Base-by-base conservation (phyloP, 2,329 filamentous ascomycete species). In the Exophiala xenobiotica region DNA sequence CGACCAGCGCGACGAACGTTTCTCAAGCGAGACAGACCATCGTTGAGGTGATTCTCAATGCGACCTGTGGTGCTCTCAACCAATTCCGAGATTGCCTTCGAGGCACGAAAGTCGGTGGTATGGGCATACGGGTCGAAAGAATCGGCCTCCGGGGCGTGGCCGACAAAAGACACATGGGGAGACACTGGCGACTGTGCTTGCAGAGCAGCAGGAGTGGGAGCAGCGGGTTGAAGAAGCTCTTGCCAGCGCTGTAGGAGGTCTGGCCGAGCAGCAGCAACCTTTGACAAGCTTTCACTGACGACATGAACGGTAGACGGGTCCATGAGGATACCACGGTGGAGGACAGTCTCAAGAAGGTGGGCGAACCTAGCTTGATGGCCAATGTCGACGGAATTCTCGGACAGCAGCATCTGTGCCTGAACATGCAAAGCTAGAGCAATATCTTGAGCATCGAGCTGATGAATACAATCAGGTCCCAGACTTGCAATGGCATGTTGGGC, bases 1-100 rank as follows among this genome's bases (percentile, higher is more conserved):
- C 90, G 86, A 57, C 92, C 91, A 65, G 88, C 83, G 53, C 91
- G 89, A 58, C 93, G 90, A 76, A 96, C 96, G 73, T 95, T 96
- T 68, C 86, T 88, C 72, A 97, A 89, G 62, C 90, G 87, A 58
- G 78, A 79, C 56, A 97, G 74, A 27, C 90, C 89, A 59, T 96
- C 90, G 58, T 86, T 86, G 54, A 96, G 77, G 59, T 86, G 83
- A 46, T 84, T 80, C 18, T 84, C 85, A 60, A 85, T 83, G 53
- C 87, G 84, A 43, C 86, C 87, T 63, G 85, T 84, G 31, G 82
- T 80, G 63, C 86, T 88, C 73, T 97, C 92, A 18, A 97, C 80
- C 60, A 93, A 82, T 58, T 96, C 91, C 0, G 90, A 88, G 64
- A 97, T 96, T 52, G 90, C 78, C 12, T 90, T 86, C 9, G 93